Conservation (phyloP, 345 rosid genomes). For the Citrus mangshanensis region DNA sequence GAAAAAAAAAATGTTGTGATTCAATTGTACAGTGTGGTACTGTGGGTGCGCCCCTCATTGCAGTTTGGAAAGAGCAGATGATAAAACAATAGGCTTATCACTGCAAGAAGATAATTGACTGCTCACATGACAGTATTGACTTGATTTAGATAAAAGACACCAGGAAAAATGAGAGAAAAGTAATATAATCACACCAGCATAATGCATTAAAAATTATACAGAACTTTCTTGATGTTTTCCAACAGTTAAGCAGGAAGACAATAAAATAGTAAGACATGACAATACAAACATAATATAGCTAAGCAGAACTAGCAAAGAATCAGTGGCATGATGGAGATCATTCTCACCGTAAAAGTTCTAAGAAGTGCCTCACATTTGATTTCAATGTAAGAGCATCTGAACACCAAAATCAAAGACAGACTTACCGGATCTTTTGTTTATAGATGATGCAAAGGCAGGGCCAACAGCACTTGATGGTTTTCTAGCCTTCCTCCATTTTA, state of each 20-base stretch:
- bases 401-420: conserved; percentile 6
- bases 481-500: conserved; percentile 78
- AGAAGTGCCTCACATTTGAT: background rate
- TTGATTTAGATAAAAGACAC: background rate
- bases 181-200: background rate
- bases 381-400: conserved; percentile 8
- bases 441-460: conserved; percentile 61
- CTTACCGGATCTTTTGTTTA: conserved; percentile 87
- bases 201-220: background rate
- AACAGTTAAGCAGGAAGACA: background rate
- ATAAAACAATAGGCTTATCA: background rate
- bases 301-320: background rate
- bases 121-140: background rate
- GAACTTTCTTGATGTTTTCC: background rate
- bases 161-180: background rate
- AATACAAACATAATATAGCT: background rate
- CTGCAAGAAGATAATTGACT: background rate
- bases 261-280: background rate
- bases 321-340: background rate
- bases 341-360: background rate
- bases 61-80: background rate
- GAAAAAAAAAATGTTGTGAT: background rate
- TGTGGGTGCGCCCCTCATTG: background rate
- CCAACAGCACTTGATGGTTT: conserved; percentile 88
- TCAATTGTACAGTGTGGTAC: background rate